A percentile compares a stretch with the other conserved stretches of the same genome.
Conservation (phyloP, 331 rosid genomes). For the Phaseolus coccineus region DNA sequence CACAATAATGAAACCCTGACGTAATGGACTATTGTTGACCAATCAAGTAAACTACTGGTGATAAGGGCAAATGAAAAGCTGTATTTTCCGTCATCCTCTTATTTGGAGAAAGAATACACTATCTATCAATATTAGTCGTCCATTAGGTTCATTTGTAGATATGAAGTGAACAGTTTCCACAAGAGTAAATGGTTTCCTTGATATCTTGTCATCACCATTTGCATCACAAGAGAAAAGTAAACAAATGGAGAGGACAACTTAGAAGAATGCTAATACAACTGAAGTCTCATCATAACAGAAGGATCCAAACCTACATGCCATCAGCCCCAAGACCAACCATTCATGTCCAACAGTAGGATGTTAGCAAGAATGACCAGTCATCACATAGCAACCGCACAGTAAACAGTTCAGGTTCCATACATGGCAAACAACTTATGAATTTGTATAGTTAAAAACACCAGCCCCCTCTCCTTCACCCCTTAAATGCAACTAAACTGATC, state of each 20-base stretch:
- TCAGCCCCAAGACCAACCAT: slow-evolving; percentile 49
- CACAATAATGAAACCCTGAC: slow-evolving; percentile 41
- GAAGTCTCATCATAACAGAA: slow-evolving; percentile 30
- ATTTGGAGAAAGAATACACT: slow-evolving; percentile 45
- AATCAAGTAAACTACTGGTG: slow-evolving; percentile 49
- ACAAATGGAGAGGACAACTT: slow-evolving; percentile 49
- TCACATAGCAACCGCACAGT: slow-evolving; percentile 37
- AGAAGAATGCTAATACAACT: slow-evolving; percentile 38
- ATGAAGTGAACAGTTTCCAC: slow-evolving; percentile 38
- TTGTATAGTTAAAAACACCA: slow-evolving; percentile 26
- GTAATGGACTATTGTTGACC: slow-evolving; percentile 47
- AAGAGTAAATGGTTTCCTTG: slow-evolving; percentile 37
- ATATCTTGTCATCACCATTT: slow-evolving; percentile 34
- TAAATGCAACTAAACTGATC: slow-evolving; percentile 38
- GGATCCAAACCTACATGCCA: slow-evolving; percentile 48
- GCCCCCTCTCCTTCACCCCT: slow-evolving; percentile 38
- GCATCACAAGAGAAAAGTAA: slow-evolving; percentile 44
- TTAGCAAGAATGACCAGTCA: slow-evolving; percentile 34
- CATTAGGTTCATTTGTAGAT: slow-evolving; percentile 38
- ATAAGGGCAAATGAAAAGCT: slow-evolving; percentile 45
- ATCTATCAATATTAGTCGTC: slow-evolving; percentile 36
- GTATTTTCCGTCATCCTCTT: slow-evolving; percentile 36
- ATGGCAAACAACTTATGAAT: slow-evolving; percentile 42
- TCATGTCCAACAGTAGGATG: slow-evolving; percentile 34
- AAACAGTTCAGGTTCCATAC: slow-evolving; percentile 39